Conservation (phyloP, 225 moss, liverwort and hornwort genomes). For the Asterella californica region DNA sequence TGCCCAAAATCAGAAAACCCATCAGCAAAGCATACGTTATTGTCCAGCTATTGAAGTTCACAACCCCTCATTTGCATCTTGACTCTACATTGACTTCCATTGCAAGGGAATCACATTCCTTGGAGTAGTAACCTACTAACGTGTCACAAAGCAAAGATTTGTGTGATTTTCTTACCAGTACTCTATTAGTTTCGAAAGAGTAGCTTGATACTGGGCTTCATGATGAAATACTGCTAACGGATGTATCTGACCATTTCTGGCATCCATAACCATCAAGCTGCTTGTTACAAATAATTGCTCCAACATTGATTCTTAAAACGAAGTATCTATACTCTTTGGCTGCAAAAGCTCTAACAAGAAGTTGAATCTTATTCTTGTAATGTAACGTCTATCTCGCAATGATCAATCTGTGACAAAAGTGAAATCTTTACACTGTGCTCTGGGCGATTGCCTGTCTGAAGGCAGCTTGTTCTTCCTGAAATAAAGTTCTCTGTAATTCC, state of each 20-base stretch:
- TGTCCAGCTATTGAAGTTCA: not conserved
- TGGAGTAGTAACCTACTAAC: not conserved
- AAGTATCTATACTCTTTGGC: not conserved
- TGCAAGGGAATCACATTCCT: not conserved
- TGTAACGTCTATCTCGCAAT: not conserved
- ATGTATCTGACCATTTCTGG: conserved; percentile 68
- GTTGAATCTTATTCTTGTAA: not conserved
- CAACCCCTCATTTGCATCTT: not conserved
- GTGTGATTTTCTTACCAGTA: conserved; percentile 52
- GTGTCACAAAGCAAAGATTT: too few relatives aligned
- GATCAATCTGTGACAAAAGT: not conserved
- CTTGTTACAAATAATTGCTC: not conserved
- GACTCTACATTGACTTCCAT: not conserved
- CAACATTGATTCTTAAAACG: not conserved
- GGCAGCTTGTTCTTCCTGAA: conserved; percentile 88
- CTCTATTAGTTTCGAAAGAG: conserved; percentile 84
- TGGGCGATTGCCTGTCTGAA: conserved; percentile 74
- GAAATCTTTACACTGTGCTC: conserved; percentile 42
- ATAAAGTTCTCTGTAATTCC: conserved; percentile 80
- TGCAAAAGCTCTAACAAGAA: not conserved
- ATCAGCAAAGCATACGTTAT: not conserved
- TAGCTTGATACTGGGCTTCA: conserved; percentile 87
- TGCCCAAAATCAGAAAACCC: not conserved
- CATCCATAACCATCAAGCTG: conserved; percentile 1
- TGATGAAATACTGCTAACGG: conserved; percentile 92